Evolutionary conservation across 2,329 filamentous ascomycete species (phyloP).

Genomic region (Coniochaeta pulveracea): DNA sequence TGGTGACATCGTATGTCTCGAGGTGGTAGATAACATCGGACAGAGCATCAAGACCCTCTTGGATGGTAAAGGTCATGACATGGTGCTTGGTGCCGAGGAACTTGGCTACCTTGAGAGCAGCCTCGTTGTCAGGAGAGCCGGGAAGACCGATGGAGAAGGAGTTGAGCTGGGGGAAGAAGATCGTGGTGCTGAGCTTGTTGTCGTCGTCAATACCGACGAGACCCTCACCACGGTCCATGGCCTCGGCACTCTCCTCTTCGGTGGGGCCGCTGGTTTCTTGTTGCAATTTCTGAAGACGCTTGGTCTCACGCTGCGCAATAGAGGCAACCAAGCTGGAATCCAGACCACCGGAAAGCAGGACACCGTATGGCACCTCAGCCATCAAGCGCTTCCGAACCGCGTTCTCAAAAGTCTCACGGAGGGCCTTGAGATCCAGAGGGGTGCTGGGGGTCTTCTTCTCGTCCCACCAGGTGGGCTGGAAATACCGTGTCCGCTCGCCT

Average conservation of each 20-base stretch:
- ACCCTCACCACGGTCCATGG: constrained; percentile 52
- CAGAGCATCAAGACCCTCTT: constrained; percentile 92
- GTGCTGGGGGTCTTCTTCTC: constrained; percentile 63
- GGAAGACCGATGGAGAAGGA: constrained; percentile 97
- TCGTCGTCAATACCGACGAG: constrained; percentile 92
- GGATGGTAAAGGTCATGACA: constrained; percentile 94
- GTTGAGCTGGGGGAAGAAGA: constrained; percentile 89
- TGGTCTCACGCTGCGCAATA: constrained; percentile 87
- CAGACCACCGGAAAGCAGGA: constrained; percentile 85
- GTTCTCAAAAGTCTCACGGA: constrained; percentile 76
- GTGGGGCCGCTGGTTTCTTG: constrained; percentile 33
- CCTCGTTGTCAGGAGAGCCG: constrained; percentile 82
- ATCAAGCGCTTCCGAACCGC: constrained; percentile 94
- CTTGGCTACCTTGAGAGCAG: constrained; percentile 84
- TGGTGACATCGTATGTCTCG: constrained; percentile 96
- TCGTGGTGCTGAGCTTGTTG: constrained; percentile 78
- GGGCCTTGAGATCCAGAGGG: constrained; percentile 71
- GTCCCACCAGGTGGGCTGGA: constrained; percentile 88
- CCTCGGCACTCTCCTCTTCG: constrained; percentile 26
- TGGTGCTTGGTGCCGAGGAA: constrained; percentile 98
- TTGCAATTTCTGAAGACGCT: constrained; percentile 60
- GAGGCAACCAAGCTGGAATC: constrained; percentile 93
- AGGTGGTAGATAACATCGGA: constrained; percentile 98
- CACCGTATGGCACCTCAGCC: constrained; percentile 97
- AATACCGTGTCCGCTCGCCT: constrained; percentile 76